A percentile compares a stretch with the other conserved stretches of the same genome.
phyloP scores from a whole-genome alignment of 2,329 filamentous ascomycete genomes.

The Incumbomyces lentus region DNA sequence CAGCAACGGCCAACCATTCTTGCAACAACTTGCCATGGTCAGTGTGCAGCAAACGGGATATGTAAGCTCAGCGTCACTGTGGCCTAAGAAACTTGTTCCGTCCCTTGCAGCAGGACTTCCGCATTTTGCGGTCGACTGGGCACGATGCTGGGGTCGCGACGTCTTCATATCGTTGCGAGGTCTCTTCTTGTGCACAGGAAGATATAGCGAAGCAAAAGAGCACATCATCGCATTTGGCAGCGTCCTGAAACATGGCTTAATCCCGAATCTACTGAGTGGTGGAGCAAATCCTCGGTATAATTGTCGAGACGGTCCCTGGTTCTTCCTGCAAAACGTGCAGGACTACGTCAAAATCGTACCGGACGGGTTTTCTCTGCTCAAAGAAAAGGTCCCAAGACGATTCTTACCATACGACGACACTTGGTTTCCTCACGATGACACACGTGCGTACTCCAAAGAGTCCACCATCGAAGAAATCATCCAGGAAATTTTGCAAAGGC shows the following conservation, averaged over 20 bases:
- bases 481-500: constrained; percentile 84
- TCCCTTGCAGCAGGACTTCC: constrained; percentile 85
- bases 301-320: constrained; percentile 93
- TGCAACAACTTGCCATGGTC: constrained; percentile 81
- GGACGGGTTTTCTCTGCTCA: constrained; percentile 60
- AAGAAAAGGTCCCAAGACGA: constrained; percentile 67
- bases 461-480: constrained; percentile 82
- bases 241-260: constrained; percentile 96
- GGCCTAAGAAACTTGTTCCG: constrained; percentile 72
- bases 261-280: constrained; percentile 82
- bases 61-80: constrained; percentile 82
- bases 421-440: constrained; percentile 75
- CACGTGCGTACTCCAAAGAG: constrained; percentile 71
- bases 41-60: constrained; percentile 83
- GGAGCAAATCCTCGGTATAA: constrained; percentile 87
- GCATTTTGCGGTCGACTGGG: constrained; percentile 90
- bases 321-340: constrained; percentile 91
- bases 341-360: constrained; percentile 80
- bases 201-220: constrained; percentile 79
- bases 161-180: constrained; percentile 93
- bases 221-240: constrained; percentile 93
- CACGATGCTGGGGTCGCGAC: constrained; percentile 92
- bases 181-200: constrained; percentile 79
- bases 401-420: constrained; percentile 95
- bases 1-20: constrained; percentile 71